A percentile compares a stretch with the other conserved stretches of the same genome.
Conservation (phyloP, 495 filamentous ascomycete genomes). For the Amphirosellinia nigrospora region DNA sequence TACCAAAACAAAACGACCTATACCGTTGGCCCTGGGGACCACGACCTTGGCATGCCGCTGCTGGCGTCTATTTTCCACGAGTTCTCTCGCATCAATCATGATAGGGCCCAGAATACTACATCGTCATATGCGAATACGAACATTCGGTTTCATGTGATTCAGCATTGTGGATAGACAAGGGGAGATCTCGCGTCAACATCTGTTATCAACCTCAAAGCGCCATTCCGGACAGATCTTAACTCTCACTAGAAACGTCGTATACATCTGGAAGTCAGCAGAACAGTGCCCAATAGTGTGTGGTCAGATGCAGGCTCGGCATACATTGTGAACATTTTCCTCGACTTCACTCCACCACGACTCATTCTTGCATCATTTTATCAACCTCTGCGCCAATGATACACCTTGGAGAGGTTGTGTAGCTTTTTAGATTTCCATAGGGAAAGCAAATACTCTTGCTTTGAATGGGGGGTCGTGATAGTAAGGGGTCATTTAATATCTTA, state of each 20-base stretch:
- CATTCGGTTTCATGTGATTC: slow-evolving; percentile 6
- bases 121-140: slow-evolving; percentile 22
- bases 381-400: background rate
- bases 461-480: background rate
- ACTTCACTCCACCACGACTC: background rate
- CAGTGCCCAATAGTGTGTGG: background rate
- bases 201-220: background rate
- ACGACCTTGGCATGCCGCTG: background rate
- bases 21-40: background rate
- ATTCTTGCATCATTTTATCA: background rate
- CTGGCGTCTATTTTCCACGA: slow-evolving; percentile 16
- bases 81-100: slow-evolving; percentile 3
- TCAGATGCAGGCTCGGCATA: background rate
- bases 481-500: background rate
- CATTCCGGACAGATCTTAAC: background rate
- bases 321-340: background rate
- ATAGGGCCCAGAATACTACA: slow-evolving; percentile 5
- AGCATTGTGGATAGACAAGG: slow-evolving; percentile 17
- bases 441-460: background rate
- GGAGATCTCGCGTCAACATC: slow-evolving; percentile 4
- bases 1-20: slow-evolving; percentile 25
- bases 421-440: background rate
- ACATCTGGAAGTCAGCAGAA: slow-evolving; percentile 10
- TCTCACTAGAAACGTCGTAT: slow-evolving; percentile 16
- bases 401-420: background rate